Percentiles rank a stretch among this genome's conserved stretches.
Evolutionary conservation across 1,284 basidiomycete species (phyloP).

Genomic region (Cryptococcus deneoformans): DNA sequence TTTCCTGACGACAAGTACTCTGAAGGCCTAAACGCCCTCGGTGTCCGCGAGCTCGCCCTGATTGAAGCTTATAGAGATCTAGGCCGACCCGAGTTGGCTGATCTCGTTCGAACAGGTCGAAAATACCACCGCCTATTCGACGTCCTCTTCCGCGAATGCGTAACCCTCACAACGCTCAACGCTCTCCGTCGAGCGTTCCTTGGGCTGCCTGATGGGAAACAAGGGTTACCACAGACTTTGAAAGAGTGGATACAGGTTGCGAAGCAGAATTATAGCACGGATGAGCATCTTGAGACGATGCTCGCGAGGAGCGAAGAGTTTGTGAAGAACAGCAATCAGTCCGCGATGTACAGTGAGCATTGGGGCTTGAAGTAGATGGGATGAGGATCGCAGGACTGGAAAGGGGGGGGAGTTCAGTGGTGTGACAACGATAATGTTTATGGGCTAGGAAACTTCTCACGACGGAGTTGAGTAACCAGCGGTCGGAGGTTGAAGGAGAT

Average conservation of each 20-base stretch:
- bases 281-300: not conserved
- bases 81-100: conserved; percentile 8
- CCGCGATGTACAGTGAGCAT: not conserved
- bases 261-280: not conserved
- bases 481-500: not conserved
- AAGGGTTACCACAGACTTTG: conserved; percentile 1
- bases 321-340: not conserved
- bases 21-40: conserved; percentile 3
- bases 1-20: conserved; percentile 1
- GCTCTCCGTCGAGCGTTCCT: conserved; percentile 7
- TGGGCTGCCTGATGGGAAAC: conserved; percentile 1
- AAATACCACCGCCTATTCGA: conserved; percentile 10
- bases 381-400: not conserved
- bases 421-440: no score
- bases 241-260: conserved; percentile 3
- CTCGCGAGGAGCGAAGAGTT: conserved; percentile 1
- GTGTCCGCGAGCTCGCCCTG: conserved; percentile 3
- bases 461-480: no score
- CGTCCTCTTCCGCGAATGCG: conserved; percentile 3
- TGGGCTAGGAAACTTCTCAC: no score
- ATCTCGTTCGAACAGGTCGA: conserved; percentile 7
- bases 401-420: no score
- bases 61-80: conserved; percentile 7
- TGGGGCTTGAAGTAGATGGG: not conserved
- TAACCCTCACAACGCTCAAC: conserved; percentile 4